phyloP scores from a whole-genome alignment of 768 basidiomycete genomes.

The Boletus reticuloceps region DNA sequence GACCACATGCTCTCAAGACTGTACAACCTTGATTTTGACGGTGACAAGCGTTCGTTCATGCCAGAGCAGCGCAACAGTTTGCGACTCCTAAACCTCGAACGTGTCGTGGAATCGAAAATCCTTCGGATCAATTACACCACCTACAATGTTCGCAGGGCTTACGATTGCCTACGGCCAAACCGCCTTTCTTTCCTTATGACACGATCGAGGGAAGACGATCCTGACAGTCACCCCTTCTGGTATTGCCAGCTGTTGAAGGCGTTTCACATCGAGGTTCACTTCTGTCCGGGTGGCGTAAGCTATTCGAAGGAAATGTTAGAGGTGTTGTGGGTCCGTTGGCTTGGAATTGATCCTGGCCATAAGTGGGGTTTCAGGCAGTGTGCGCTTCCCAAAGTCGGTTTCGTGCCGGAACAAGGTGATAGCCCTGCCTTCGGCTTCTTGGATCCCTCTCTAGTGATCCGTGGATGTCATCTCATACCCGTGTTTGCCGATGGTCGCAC shows the following conservation, averaged over 20 bases:
- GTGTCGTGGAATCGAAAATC: not conserved
- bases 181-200: not conserved
- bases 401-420: no score
- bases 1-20: constrained; percentile 1
- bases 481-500: no score
- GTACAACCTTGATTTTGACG: not conserved
- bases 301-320: no score
- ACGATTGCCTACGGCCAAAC: not conserved
- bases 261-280: no score
- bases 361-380: no score
- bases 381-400: no score
- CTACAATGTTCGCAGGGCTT: not conserved
- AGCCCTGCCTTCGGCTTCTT: no score
- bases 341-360: no score
- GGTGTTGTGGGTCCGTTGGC: no score
- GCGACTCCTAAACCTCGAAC: not conserved
- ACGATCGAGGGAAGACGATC: not conserved
- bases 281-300: no score
- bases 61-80: not conserved
- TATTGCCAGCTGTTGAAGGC: not conserved
- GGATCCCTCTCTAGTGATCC: no score
- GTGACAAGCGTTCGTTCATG: not conserved
- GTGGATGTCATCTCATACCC: no score
- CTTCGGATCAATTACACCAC: constrained; percentile 1
- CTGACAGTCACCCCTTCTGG: not conserved